Percentiles rank a stretch among this genome's conserved stretches.
Evolutionary conservation across 176 grass and related monocot species (phyloP).

Genomic region (Phoenix roebelenii): DNA sequence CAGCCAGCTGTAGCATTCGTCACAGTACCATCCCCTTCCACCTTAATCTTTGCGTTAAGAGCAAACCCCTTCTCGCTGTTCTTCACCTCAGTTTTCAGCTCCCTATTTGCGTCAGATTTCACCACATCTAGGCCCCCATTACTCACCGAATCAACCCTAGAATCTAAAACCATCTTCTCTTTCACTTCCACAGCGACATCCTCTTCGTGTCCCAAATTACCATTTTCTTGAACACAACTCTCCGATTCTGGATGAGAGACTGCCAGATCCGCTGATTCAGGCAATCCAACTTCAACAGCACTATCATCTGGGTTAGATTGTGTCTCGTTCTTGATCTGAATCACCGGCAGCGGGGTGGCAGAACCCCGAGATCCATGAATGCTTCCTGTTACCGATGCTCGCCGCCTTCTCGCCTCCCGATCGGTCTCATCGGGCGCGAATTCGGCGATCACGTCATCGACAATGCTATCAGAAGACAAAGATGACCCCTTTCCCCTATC

Average conservation of each 20-base stretch:
- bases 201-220: conserved; percentile 19
- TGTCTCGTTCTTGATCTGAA: conserved; percentile 24
- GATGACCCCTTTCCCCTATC: conserved; percentile 43
- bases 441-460: conserved; percentile 80
- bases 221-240: conserved; percentile 13
- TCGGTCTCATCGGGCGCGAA: conserved; percentile 70
- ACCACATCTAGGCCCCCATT: conserved; percentile 26
- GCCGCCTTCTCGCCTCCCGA: conserved; percentile 56
- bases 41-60: conserved; percentile 56
- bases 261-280: not conserved
- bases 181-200: conserved; percentile 24
- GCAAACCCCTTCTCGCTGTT: conserved; percentile 43
- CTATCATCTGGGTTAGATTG: not conserved
- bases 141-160: conserved; percentile 11
- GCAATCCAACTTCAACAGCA: conserved; percentile 8
- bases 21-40: conserved; percentile 27
- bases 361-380: not conserved
- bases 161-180: conserved; percentile 17
- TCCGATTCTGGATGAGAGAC: conserved; percentile 9
- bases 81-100: conserved; percentile 23
- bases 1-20: conserved; percentile 53
- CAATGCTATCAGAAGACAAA: conserved; percentile 42
- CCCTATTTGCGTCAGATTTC: conserved; percentile 18
- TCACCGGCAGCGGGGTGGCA: conserved; percentile 2
- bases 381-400: conserved; percentile 20